Evolutionary conservation across 768 basidiomycete species (phyloP), one percentile per base, ranked within the genome.

Genomic region (Lactarius pseudohatsudake): DNA sequence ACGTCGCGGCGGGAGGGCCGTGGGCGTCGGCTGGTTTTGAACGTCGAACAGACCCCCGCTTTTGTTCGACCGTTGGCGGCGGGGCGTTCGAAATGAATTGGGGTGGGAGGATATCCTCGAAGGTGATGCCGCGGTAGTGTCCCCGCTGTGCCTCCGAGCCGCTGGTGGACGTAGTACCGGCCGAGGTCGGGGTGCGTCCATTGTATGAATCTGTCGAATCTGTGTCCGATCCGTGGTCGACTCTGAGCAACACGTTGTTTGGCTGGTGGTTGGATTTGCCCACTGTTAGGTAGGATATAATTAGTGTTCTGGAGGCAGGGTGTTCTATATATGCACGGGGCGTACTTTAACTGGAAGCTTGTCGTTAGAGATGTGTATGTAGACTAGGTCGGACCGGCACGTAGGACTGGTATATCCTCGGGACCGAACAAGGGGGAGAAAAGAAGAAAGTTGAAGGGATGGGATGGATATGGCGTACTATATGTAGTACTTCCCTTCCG

Each of bases 51-150:
- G 41, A 45, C 20, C 40, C 40, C 13, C 26, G 55, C 16, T 62
- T 41, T 3, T 22, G 10, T 1, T 66, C 64, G n/a, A 32, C 18
- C 4, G 10, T 40, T 16, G 47, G 38, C 22, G 67, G 43, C 5
- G 67, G 67, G 3, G 67, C 67, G 28, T 28, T 57, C 3, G 64
- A 34, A 15, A 68, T 68, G 20, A 62, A 28, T 5, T 68, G 34
- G 4, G 64, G 1, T 0, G 67, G 60, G 16, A 66, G 56, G 26
- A 68, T 54, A 0, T 68, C 64, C 20, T 57, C 64, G 30, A 66
- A 68, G 8, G 67, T 68, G 4, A 54, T 57, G n/a, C 67, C 67
- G 26, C 64, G 64, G 47, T 68, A 61, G 22, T 40, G 62, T 43
- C 57, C 45, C 3, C 28, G 56, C 57, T 26, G 7, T 50, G 47